Conservation (phyloP, 2,329 filamentous ascomycete genomes). For the Xylaria sp. region DNA sequence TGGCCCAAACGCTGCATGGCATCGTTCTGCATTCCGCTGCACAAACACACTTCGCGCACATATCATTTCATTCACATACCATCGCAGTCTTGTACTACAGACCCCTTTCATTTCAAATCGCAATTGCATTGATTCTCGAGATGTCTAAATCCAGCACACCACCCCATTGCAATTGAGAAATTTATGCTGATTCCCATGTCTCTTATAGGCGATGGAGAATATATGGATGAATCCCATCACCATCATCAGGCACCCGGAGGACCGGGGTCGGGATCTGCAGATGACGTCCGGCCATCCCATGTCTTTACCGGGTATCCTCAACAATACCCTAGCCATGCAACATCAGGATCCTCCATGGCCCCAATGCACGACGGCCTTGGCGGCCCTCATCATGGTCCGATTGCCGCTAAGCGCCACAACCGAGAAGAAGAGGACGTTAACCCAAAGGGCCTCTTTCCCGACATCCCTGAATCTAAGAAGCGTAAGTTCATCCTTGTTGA, state of each 20-base stretch:
- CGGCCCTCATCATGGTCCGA: slow-evolving; percentile 51
- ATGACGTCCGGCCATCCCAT: slow-evolving; percentile 66
- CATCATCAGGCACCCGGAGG: slow-evolving; percentile 70
- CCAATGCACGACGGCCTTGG: slow-evolving; percentile 54
- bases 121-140: slow-evolving; percentile 45
- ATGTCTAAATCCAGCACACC: slow-evolving; percentile 38
- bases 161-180: slow-evolving; percentile 38
- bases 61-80: slow-evolving; percentile 52
- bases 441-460: slow-evolving; percentile 81
- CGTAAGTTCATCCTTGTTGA: slow-evolving; percentile 98
- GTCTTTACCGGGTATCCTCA: slow-evolving; percentile 51
- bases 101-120: slow-evolving; percentile 46
- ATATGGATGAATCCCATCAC: slow-evolving; percentile 73
- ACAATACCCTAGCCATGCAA: slow-evolving; percentile 53
- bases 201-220: slow-evolving; percentile 69
- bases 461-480: slow-evolving; percentile 88
- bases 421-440: slow-evolving; percentile 64
- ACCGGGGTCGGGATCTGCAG: slow-evolving; percentile 58
- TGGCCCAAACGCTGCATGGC: slow-evolving; percentile 52
- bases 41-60: slow-evolving; percentile 53
- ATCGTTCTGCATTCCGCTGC: slow-evolving; percentile 52
- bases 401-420: slow-evolving; percentile 48
- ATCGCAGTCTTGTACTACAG: slow-evolving; percentile 50
- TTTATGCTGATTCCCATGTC: slow-evolving; percentile 49
- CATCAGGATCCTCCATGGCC: slow-evolving; percentile 54